A percentile compares a stretch with the other conserved stretches of the same genome.
Conservation (phyloP, 2,329 filamentous ascomycete genomes). For the Neofusicoccum cordaticola region DNA sequence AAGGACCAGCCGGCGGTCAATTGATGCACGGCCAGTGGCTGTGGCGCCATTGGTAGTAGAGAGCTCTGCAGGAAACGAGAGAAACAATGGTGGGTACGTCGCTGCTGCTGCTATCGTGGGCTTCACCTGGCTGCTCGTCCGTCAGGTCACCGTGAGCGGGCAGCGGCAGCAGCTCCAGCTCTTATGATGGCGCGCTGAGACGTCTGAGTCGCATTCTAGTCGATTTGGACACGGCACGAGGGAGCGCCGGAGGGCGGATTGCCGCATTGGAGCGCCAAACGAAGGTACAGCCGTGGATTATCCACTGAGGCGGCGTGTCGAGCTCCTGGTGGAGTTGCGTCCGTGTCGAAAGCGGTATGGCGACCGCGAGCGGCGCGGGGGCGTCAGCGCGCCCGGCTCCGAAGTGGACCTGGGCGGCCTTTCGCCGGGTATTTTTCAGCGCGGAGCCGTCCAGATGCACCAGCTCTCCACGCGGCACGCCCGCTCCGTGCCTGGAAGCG, state of each 20-base stretch:
- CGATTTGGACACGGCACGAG: conserved; percentile 22
- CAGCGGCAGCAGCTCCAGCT: background rate
- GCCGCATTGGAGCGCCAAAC: background rate
- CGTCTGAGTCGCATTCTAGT: conserved; percentile 21
- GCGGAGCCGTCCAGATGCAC: background rate
- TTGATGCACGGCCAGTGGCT: conserved; percentile 27
- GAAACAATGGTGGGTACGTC: background rate
- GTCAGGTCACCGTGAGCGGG: background rate
- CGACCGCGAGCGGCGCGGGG: conserved; percentile 1
- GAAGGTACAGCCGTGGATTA: background rate
- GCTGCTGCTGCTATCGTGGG: background rate
- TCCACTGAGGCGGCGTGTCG: conserved; percentile 5
- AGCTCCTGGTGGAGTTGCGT: conserved; percentile 9
- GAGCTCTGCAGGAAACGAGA: conserved; percentile 6
- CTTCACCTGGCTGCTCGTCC: conserved; percentile 4
- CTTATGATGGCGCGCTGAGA: conserved; percentile 18
- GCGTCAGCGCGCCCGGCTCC: background rate
- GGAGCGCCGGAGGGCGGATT: conserved; percentile 9
- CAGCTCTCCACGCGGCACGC: background rate
- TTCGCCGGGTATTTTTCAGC: conserved; percentile 2
- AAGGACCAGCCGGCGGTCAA: conserved; percentile 45
- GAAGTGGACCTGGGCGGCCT: background rate
- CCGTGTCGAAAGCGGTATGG: conserved; percentile 17
- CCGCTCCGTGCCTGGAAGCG: conserved; percentile 5
- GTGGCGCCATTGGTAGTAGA: conserved; percentile 10